phyloP scores from a whole-genome alignment of 768 basidiomycete genomes.

The Russula abietina region DNA sequence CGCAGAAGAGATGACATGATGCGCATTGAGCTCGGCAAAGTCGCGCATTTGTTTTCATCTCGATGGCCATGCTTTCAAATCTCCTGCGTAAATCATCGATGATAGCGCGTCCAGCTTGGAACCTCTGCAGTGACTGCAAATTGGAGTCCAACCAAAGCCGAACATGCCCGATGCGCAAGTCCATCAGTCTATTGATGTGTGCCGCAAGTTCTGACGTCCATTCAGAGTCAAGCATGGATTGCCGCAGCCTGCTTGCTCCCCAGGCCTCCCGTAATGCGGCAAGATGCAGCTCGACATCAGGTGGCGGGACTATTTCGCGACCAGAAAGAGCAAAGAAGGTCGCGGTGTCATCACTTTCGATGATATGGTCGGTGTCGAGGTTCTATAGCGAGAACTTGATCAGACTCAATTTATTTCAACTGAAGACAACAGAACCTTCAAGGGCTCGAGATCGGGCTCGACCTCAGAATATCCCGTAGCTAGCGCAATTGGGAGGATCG shows the following conservation, averaged over 20 bases:
- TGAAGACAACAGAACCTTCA: constrained; percentile 38
- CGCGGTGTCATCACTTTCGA: constrained; percentile 37
- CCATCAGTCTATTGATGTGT: constrained; percentile 38
- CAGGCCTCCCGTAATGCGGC: constrained; percentile 29
- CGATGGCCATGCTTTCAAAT: constrained; percentile 40
- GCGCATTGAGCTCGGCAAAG: constrained; percentile 46
- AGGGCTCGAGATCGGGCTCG: constrained; percentile 41
- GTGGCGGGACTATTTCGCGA: constrained; percentile 21
- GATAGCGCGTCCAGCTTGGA: constrained; percentile 39
- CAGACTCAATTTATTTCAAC: background rate
- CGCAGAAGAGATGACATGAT: constrained; percentile 45
- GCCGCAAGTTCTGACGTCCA: constrained; percentile 38
- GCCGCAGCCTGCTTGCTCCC: constrained; percentile 32
- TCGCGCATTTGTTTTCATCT: constrained; percentile 41
- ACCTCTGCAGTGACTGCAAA: constrained; percentile 40
- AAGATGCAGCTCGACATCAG: constrained; percentile 29
- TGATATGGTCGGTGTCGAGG: constrained; percentile 42
- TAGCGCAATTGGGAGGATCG: constrained; percentile 43
- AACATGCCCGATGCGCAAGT: constrained; percentile 44
- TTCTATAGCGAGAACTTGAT: constrained; percentile 34
- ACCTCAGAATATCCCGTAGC: constrained; percentile 42
- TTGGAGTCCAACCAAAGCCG: constrained; percentile 48
- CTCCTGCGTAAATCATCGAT: constrained; percentile 42
- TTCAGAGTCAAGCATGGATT: constrained; percentile 34
- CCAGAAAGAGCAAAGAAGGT: constrained; percentile 34